Evolutionary conservation across 2,329 filamentous ascomycete species (phyloP).

Genomic region (Leptographium flavum): DNA sequence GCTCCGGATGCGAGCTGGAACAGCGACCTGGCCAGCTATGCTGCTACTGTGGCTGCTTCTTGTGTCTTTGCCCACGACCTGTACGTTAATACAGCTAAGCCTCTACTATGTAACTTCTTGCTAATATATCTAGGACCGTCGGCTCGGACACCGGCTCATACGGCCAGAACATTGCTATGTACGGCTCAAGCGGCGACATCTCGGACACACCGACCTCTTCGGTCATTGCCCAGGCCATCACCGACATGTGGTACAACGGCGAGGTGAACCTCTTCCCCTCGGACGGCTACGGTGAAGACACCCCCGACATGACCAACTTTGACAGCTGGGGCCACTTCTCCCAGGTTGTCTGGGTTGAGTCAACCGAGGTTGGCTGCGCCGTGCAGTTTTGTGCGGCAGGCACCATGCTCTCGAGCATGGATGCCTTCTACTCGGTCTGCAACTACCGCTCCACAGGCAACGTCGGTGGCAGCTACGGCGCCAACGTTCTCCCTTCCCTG

Average conservation of each 20-base stretch:
- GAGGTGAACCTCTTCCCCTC: constrained; percentile 46
- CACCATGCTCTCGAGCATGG: constrained; percentile 31
- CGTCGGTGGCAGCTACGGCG: constrained; percentile 32
- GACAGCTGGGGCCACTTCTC: constrained; percentile 60
- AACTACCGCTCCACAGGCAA: constrained; percentile 61
- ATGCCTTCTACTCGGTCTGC: constrained; percentile 69
- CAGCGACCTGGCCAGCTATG: constrained; percentile 45
- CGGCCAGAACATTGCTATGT: constrained; percentile 84
- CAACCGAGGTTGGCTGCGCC: constrained; percentile 48
- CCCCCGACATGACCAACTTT: constrained; percentile 49
- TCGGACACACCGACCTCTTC: constrained; percentile 32
- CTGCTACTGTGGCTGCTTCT: constrained; percentile 44
- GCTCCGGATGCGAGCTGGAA: constrained; percentile 53
- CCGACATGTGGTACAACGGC: constrained; percentile 78
- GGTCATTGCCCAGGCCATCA: constrained; percentile 54
- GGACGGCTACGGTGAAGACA: constrained; percentile 41
- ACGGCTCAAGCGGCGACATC: constrained; percentile 26
- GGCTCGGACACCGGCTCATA: constrained; percentile 45
- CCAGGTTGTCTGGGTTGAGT: constrained; percentile 57
- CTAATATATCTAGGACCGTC: constrained; percentile 26
- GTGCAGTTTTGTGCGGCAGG: constrained; percentile 38
- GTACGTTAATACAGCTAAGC: constrained; percentile 33
- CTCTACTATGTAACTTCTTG: background rate
- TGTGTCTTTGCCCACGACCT: constrained; percentile 67
- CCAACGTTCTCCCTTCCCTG: constrained; percentile 32